Evolutionary conservation across 306 rosid species (phyloP).

Genomic region (Rubus idaeus): DNA sequence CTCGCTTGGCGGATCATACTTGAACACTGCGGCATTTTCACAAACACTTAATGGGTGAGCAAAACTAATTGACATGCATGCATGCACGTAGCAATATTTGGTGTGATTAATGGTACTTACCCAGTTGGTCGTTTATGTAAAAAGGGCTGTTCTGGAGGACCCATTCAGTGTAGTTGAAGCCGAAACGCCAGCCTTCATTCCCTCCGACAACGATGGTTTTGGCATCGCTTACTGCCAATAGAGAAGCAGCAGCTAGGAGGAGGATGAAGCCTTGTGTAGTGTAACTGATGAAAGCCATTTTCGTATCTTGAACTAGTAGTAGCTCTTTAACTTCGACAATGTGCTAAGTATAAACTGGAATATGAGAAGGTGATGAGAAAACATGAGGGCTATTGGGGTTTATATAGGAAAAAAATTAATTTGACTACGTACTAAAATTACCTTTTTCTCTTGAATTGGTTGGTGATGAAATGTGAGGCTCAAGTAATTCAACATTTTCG

Average conservation of each 20-base stretch:
- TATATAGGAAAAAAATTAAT: background rate
- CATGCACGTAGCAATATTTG: background rate
- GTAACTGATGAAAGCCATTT: slow-evolving; percentile 22
- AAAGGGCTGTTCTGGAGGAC: slow-evolving; percentile 57
- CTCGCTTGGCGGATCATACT: slow-evolving; percentile 38
- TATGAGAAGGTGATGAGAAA: slow-evolving; percentile 5
- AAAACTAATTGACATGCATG: background rate
- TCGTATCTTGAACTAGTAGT: background rate
- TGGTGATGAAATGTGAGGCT: background rate
- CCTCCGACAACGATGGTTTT: slow-evolving; percentile 60
- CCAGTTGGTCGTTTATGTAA: slow-evolving; percentile 49
- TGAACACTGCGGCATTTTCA: slow-evolving; percentile 46
- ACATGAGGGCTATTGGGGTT: slow-evolving; percentile 5
- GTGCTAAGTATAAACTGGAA: background rate
- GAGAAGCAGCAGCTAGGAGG: slow-evolving; percentile 30
- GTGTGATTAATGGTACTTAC: slow-evolving; percentile 15
- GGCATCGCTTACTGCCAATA: slow-evolving; percentile 28
- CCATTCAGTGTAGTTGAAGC: slow-evolving; percentile 73
- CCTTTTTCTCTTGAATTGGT: background rate
- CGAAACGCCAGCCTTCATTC: slow-evolving; percentile 58
- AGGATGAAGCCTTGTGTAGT: slow-evolving; percentile 27
- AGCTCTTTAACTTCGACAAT: background rate
- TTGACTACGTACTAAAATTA: background rate
- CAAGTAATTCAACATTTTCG: slow-evolving; percentile 8
- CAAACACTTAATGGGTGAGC: background rate